Conservation (phyloP, 805 yeast genomes). For the Metschnikowia peoriensis region DNA sequence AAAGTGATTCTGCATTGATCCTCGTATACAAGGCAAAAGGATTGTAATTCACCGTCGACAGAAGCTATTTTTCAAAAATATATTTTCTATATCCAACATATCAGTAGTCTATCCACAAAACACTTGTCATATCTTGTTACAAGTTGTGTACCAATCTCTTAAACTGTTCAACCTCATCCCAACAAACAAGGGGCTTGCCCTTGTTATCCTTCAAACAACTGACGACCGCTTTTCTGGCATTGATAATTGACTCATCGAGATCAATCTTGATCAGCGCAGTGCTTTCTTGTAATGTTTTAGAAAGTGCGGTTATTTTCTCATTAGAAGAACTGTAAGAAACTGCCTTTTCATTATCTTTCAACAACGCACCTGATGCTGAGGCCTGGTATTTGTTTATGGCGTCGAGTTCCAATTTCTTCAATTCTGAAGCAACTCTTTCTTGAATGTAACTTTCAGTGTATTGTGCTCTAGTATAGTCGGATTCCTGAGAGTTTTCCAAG, state of each 20-base stretch:
- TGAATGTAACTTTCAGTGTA: conserved; percentile 64
- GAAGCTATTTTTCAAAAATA: neutral
- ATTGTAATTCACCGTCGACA: conserved; percentile 25
- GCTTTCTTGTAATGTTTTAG: conserved; percentile 34
- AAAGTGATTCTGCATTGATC: conserved; percentile 91
- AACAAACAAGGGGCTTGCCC: conserved; percentile 72
- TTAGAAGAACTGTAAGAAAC: conserved; percentile 31
- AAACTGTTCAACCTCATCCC: conserved; percentile 75
- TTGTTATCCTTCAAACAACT: conserved; percentile 61
- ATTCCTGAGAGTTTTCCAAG: conserved; percentile 60
- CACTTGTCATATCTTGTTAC: conserved; percentile 18
- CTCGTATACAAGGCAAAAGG: conserved; percentile 84
- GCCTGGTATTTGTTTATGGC: conserved; percentile 51
- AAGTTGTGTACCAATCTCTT: conserved; percentile 54
- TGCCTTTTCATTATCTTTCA: conserved; percentile 32
- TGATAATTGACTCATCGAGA: conserved; percentile 37
- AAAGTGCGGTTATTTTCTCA: conserved; percentile 42
- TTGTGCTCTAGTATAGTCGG: conserved; percentile 71
- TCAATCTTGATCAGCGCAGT: conserved; percentile 31
- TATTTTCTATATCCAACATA: neutral
- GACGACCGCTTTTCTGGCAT: conserved; percentile 50
- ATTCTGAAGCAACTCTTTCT: conserved; percentile 58
- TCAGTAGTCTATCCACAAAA: neutral
- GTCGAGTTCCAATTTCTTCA: conserved; percentile 52
- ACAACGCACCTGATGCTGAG: conserved; percentile 43